phyloP scores from a whole-genome alignment of 2,329 filamentous ascomycete genomes.

The Penicillium glabrum region DNA sequence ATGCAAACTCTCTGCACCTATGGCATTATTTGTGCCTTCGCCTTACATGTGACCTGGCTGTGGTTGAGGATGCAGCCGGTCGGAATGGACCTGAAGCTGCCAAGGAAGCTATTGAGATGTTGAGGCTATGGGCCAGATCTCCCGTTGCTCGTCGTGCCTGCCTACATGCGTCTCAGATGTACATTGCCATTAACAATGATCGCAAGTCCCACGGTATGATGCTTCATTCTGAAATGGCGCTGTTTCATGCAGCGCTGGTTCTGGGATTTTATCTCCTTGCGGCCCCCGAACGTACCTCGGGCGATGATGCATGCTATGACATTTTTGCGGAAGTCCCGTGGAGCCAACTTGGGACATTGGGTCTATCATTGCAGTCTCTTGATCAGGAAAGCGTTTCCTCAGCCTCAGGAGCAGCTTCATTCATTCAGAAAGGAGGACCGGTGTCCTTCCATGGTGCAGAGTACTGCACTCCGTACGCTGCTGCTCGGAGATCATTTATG shows the following conservation, averaged over 20 bases:
- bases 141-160: background rate
- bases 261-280: background rate
- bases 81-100: constrained; percentile 45
- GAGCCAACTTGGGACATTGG: background rate
- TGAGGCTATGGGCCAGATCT: background rate
- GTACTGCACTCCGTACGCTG: background rate
- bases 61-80: constrained; percentile 63
- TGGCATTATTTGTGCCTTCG: background rate
- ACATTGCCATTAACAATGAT: background rate
- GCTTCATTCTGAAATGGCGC: background rate
- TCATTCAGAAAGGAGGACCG: background rate
- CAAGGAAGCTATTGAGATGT: background rate
- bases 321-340: background rate
- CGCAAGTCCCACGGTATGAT: background rate
- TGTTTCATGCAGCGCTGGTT: background rate
- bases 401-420: background rate
- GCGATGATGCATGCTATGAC: background rate
- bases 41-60: background rate
- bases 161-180: background rate
- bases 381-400: background rate
- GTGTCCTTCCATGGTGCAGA: background rate
- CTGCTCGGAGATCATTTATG: background rate
- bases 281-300: background rate
- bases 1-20: background rate
- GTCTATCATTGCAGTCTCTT: background rate